Evolutionary conservation across 225 moss, liverwort and hornwort species (phyloP).

Genomic region (Thuidium tamariscinum): DNA sequence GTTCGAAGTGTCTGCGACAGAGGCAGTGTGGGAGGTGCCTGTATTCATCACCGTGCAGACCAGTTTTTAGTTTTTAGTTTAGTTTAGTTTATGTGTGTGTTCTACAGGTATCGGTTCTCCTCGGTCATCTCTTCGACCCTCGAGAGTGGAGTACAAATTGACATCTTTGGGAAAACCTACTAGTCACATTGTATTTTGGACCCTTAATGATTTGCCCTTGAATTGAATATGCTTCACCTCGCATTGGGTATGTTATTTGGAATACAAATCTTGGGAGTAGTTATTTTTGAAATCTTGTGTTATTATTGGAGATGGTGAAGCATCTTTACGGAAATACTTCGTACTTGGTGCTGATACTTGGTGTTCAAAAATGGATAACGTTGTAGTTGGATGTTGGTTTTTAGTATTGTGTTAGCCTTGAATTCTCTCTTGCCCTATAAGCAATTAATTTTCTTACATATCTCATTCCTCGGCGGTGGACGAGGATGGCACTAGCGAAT

Average conservation of each 20-base stretch:
- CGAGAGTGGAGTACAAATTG: not conserved
- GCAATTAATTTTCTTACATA: not conserved
- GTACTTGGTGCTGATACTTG: no score
- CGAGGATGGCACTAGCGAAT: no score
- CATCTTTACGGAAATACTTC: no score
- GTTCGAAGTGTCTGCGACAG: not conserved
- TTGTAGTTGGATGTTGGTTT: not conserved
- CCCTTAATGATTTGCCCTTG: not conserved
- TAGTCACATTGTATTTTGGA: not conserved
- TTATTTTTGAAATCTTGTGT: not conserved
- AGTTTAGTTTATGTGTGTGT: not conserved
- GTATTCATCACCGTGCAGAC: no score
- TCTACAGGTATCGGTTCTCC: not conserved
- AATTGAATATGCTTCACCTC: not conserved
- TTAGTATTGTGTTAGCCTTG: not conserved
- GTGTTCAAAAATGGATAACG: not conserved
- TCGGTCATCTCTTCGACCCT: no score
- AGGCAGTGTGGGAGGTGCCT: not conserved
- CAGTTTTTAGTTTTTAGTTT: not conserved
- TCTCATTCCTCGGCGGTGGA: fast-evolving
- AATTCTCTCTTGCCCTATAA: not conserved
- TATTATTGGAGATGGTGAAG: not conserved
- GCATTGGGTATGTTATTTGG: not conserved
- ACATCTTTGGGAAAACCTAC: no score
- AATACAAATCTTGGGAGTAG: no score